Conservation (phyloP, 169 alveolate species). For the Plasmodium adleri region DNA sequence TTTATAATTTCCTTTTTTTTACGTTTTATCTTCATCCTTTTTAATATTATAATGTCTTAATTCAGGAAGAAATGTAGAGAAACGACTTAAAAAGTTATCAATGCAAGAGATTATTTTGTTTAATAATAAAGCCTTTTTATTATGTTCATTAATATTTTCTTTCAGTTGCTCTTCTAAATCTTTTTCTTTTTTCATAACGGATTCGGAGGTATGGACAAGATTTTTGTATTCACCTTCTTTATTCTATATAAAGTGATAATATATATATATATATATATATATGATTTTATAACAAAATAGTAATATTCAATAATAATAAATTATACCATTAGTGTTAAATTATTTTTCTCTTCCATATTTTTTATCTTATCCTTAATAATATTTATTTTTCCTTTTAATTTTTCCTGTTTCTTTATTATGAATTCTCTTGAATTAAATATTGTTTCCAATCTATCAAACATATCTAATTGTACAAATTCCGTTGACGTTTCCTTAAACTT, state of each 20-base stretch:
- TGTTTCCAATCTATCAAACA: constrained; percentile 74
- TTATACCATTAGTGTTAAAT: constrained; percentile 44
- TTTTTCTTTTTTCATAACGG: constrained; percentile 37
- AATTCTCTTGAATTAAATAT: constrained; percentile 67
- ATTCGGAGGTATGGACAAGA: constrained; percentile 44
- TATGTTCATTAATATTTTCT: constrained; percentile 71
- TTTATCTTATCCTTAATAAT: constrained; percentile 53
- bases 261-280: constrained; percentile 1
- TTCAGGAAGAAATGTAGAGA: constrained; percentile 66
- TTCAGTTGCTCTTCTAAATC: constrained; percentile 40
- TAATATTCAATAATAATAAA: not conserved
- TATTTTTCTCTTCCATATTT: constrained; percentile 46
- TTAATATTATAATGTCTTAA: constrained; percentile 66
- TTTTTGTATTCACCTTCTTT: constrained; percentile 45
- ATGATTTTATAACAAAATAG: not conserved
- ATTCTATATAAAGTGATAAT: constrained; percentile 15
- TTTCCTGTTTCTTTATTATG: constrained; percentile 59
- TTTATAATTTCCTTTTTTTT: not conserved
- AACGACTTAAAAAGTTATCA: constrained; percentile 63
- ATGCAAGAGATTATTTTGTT: constrained; percentile 64
- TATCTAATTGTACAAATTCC: constrained; percentile 63
- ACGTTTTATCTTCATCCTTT: constrained; percentile 64
- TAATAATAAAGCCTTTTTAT: constrained; percentile 37
- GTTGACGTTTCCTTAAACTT: constrained; percentile 50
- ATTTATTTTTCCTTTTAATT: constrained; percentile 55